Base-by-base conservation (phyloP, 108 stramenopile species). In the Ochromonas danica region DNA sequence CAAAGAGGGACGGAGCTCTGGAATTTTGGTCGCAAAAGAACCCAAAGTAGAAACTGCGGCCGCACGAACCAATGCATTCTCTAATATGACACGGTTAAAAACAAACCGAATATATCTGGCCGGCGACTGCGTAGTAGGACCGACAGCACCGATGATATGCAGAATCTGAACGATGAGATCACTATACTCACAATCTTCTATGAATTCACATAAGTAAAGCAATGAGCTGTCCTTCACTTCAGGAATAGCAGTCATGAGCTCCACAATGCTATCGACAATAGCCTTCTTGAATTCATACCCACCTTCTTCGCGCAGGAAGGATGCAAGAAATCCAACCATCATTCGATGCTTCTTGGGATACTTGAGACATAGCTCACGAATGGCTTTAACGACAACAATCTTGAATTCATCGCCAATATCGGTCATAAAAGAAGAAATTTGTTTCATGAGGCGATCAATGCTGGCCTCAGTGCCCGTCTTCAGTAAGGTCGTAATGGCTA, bases 331-430 rank as follows among this genome's bases (percentile, higher is more conserved):
- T 33, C 91, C 93, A 3, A 98, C 91, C 78, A 98, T 85, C 1
- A 94, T 87, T 62, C 92, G 91, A 81, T 95, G 92, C 84, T 95
- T 95, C 40, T 84, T 65, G 22, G 97, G 94, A 81, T 95, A 96
- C 51, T 92, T 92, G 28, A 98, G 80, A 81, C 93, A 94, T 40
- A 95, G 84, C 65, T 93, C 90, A 43, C 92, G 92, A 40, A 98
- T 83, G 72, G 90, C 89, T 31, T 84, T 85, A 45, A 96, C 94
- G 43, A 98, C 90, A 2, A 93, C 92, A 81, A 95, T 94, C 88
- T 96, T 98, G 93, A 96, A 99, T 82, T 99, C 98, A 81, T 99
- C 98, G 27, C 94, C 92, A 71, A 99, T 96, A 81, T 99, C 97
- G 0, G 93, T 93, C 89, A 99, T 90, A 85, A 98, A 98, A 28